Evolutionary conservation across 352 stramenopile genomes (phyloP), one percentile per base, ranked within the genome.

Genomic region (Pythium insidiosum): DNA sequence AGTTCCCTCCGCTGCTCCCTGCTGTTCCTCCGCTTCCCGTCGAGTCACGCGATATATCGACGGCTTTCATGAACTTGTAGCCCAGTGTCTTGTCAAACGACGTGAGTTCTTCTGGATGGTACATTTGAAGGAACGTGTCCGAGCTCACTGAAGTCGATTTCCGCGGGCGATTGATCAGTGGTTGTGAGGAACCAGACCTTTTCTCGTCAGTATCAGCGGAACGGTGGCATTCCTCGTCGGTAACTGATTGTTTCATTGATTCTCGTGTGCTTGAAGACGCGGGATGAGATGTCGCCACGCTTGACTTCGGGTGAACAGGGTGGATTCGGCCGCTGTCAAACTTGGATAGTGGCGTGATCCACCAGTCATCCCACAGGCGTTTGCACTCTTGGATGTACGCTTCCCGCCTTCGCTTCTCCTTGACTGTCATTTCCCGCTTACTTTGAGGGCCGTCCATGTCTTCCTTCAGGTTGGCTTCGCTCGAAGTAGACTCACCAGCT

Each of bases 61-160:
- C 85, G 0, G 78, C 76, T 15, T 68, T 70, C 81, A 94, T 94
- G 46, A 94, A 94, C 56, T 88, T 84, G 61, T 88, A 88, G 12
- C 75, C 77, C 2, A 94, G 65, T 9, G 83, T 79, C 33, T 90
- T 90, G 35, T 89, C 72, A 48, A 94, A 94, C 10, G 74, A 90
- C 15, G 80, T 91, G 16, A 94, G 51, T 47, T 94, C 78, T 30
- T 91, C 76, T 6, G 73, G 76, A 43, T 91, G 77, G 28, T 89
- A 89, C 65, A 88, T 88, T 34, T 94, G 77, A 30, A 88, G 49
- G 43, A 91, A 91, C 33, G 79, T 75, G 21, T 91, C 75, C 5
- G 74, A 87, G 33, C 53, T 78, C 2, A 57, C 63, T 34, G 66
- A 38, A 26, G 63, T 59, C 3, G 43, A 50, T 35, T 58, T 68